A percentile compares a stretch with the other conserved stretches of the same genome.
Evolutionary conservation across 164 flowering plant species (phyloP).

Genomic region (Vitis cinerea): DNA sequence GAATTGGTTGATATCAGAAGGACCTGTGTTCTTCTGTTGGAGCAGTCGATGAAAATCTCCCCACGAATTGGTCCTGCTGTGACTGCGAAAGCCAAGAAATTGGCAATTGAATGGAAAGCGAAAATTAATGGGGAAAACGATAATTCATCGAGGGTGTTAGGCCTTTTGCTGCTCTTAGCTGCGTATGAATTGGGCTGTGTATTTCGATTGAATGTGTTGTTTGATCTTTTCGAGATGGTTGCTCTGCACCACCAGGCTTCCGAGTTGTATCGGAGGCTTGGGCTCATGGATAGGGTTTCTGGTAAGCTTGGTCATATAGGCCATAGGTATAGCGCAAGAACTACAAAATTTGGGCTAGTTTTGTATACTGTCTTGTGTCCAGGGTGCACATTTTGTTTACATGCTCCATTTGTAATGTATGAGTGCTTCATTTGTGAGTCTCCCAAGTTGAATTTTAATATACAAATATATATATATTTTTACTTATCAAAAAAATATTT

Average conservation of each 20-base stretch:
- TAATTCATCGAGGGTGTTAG: constrained; percentile 11
- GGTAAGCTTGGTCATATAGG: too few relatives aligned
- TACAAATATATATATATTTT: too few relatives aligned
- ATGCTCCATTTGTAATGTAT: too few relatives aligned
- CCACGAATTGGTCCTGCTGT: constrained; percentile 3
- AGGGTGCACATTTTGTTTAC: too few relatives aligned
- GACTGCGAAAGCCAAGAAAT: constrained; percentile 10
- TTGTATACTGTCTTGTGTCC: too few relatives aligned
- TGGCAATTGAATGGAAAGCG: constrained; percentile 13
- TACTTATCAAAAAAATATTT: too few relatives aligned
- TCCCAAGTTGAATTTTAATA: too few relatives aligned
- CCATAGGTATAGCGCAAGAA: too few relatives aligned
- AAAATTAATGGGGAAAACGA: background rate
- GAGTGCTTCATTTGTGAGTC: too few relatives aligned
- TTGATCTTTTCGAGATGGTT: background rate
- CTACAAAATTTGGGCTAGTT: too few relatives aligned
- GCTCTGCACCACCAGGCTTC: background rate
- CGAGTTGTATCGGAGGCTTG: background rate
- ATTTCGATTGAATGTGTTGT: background rate
- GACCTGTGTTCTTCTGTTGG: constrained; percentile 12
- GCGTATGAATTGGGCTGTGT: constrained; percentile 12
- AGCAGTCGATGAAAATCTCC: constrained; percentile 18
- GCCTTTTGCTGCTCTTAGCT: constrained; percentile 21
- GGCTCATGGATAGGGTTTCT: background rate
- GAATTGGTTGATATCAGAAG: background rate